Percentiles rank a stretch among this genome's conserved stretches.
Evolutionary conservation across 148 eudicot species (phyloP).

Genomic region (Fagopyrum tataricum): DNA sequence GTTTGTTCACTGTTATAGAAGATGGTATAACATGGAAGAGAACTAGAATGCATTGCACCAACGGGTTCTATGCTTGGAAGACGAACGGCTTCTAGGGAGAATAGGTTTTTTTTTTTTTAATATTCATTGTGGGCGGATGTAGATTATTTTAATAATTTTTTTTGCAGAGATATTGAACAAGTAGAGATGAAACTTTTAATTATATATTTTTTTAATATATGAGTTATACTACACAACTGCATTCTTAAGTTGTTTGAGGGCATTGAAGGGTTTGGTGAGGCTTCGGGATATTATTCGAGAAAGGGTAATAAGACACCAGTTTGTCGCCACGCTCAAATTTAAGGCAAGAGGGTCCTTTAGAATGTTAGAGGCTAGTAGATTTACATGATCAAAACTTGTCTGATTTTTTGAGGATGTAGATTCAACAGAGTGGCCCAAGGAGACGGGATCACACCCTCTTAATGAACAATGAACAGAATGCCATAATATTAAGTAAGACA

Average conservation of each 20-base stretch:
- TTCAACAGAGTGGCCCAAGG: constrained; percentile 31
- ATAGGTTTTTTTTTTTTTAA: too few relatives aligned
- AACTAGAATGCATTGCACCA: too few relatives aligned
- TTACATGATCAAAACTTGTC: background rate
- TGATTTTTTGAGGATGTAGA: constrained; percentile 22
- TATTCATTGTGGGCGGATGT: too few relatives aligned
- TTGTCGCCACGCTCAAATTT: constrained; percentile 42
- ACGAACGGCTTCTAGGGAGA: too few relatives aligned
- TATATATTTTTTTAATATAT: too few relatives aligned
- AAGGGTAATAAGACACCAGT: constrained; percentile 57
- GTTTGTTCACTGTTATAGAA: background rate
- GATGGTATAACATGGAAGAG: too few relatives aligned
- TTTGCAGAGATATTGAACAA: too few relatives aligned
- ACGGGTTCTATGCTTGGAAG: too few relatives aligned
- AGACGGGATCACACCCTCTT: constrained; percentile 50
- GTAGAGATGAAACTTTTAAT: too few relatives aligned
- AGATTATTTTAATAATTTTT: too few relatives aligned
- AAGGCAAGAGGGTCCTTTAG: background rate
- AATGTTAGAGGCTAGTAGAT: background rate
- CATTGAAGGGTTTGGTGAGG: constrained; percentile 69
- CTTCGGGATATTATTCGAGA: constrained; percentile 81
- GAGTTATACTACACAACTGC: too few relatives aligned
- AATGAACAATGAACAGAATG: constrained; percentile 44
- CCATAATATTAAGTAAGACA: constrained; percentile 37
- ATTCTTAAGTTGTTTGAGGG: too few relatives aligned